Percentiles rank a stretch among this genome's conserved stretches.
Evolutionary conservation across 768 basidiomycete genomes (phyloP).

Genomic region (Termitomyces sp.): DNA sequence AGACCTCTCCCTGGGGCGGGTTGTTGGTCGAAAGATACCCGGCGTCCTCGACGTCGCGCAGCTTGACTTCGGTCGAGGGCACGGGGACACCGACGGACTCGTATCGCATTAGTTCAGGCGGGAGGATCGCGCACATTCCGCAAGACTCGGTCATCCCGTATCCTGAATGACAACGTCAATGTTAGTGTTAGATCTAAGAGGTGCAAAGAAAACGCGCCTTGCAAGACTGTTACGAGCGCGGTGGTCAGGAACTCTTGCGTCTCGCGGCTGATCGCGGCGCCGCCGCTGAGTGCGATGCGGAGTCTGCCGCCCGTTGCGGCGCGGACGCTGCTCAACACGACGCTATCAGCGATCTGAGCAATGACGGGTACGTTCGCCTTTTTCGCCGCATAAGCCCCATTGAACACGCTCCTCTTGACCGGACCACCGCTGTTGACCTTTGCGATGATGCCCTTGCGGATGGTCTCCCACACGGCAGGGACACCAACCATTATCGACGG

Average conservation of each 20-base stretch:
- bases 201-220: constrained; percentile 48
- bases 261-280: constrained; percentile 77
- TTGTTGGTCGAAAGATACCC: constrained; percentile 73
- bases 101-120: constrained; percentile 74
- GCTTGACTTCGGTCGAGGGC: constrained; percentile 86
- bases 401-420: constrained; percentile 74
- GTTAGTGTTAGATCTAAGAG: neutral
- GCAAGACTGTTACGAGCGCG: constrained; percentile 77
- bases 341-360: constrained; percentile 60
- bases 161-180: constrained; percentile 37
- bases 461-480: constrained; percentile 95
- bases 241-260: constrained; percentile 89
- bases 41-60: constrained; percentile 76
- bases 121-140: constrained; percentile 85
- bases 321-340: constrained; percentile 72
- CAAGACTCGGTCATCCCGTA: constrained; percentile 97
- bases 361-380: constrained; percentile 63
- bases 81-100: constrained; percentile 81
- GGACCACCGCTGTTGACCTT: constrained; percentile 69
- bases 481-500: constrained; percentile 94
- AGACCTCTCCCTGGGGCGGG: constrained; percentile 82
- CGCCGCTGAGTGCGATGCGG: constrained; percentile 75
- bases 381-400: constrained; percentile 73
- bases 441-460: constrained; percentile 86
- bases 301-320: constrained; percentile 86